These are phyloP conservation scores for Chlamydomonas sphaeroides DNA, from an alignment of 139 green algal species.

Conservation along the genomic window DNA sequence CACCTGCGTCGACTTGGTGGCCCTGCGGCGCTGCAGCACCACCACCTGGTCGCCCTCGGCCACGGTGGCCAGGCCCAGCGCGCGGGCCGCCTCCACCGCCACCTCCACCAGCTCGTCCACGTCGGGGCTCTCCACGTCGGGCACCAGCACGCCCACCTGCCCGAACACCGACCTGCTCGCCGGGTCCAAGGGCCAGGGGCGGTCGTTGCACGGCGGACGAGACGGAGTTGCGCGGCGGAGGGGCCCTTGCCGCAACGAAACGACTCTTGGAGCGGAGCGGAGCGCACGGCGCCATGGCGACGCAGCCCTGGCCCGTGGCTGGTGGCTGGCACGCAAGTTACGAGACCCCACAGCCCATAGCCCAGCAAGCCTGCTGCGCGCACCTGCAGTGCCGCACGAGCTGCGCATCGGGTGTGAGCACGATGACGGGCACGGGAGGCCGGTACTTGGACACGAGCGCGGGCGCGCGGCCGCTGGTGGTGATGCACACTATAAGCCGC, in stretches of 20 bases:
- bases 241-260: too few species aligned
- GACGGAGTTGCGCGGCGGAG: too few species aligned
- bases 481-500: constrained; percentile 71
- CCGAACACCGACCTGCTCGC: constrained; percentile 43
- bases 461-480: constrained; percentile 55
- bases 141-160: constrained; percentile 38
- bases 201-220: too few species aligned
- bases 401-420: constrained; percentile 57
- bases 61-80: constrained; percentile 21
- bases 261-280: too few species aligned
- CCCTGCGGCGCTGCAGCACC: constrained; percentile 43
- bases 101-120: constrained; percentile 7
- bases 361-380: too few species aligned
- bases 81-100: not conserved
- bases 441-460: constrained; percentile 70
- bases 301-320: too few species aligned
- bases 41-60: constrained; percentile 49
- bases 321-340: too few species aligned
- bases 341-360: too few species aligned
- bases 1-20: not conserved
- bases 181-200: too few species aligned
- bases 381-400: constrained; percentile 62
- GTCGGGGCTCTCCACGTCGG: constrained; percentile 16
- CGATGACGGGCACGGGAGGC: constrained; percentile 61
- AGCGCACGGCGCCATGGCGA: too few species aligned